Evolutionary conservation across 441 rosid genomes (phyloP).

Genomic region (Cnidoscolus chayamansa): DNA sequence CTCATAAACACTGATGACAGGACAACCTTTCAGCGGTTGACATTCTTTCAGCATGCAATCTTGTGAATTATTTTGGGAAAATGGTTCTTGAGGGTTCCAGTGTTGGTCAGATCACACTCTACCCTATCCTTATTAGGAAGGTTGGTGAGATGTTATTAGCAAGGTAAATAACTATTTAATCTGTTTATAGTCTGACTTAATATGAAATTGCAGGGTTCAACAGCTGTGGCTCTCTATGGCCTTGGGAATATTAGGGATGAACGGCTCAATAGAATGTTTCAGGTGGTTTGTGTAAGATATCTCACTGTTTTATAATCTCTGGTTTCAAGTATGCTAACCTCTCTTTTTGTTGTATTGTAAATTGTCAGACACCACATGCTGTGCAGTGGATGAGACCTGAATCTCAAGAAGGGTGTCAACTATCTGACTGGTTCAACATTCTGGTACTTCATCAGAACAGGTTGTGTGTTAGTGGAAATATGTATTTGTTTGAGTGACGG

Average conservation of each 20-base stretch:
- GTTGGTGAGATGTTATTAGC: constrained; percentile 35
- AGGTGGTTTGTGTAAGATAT: constrained; percentile 43
- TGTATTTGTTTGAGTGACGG: background rate
- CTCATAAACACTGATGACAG: constrained; percentile 46
- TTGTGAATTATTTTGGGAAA: constrained; percentile 94
- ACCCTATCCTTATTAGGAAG: constrained; percentile 88
- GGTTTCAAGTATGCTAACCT: constrained; percentile 17
- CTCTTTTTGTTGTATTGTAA: constrained; percentile 9
- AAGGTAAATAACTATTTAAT: constrained; percentile 8
- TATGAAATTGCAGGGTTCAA: constrained; percentile 62
- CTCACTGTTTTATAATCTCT: constrained; percentile 22
- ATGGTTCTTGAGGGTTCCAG: constrained; percentile 99
- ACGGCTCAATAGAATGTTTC: constrained; percentile 97
- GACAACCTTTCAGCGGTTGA: constrained; percentile 97
- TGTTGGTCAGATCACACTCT: constrained; percentile 90
- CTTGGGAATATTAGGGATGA: constrained; percentile 98
- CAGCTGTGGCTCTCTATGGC: constrained; percentile 93
- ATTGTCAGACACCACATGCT: constrained; percentile 85
- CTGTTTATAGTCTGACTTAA: constrained; percentile 17
- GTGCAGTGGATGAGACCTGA: constrained; percentile 99
- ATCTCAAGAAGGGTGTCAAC: constrained; percentile 74
- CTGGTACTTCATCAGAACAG: constrained; percentile 98
- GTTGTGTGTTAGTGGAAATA: constrained; percentile 33
- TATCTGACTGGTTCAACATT: constrained; percentile 96
- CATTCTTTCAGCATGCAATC: constrained; percentile 95